Evolutionary conservation across 345 rosid genomes (phyloP).

Genomic region (Carallia brachiata): DNA sequence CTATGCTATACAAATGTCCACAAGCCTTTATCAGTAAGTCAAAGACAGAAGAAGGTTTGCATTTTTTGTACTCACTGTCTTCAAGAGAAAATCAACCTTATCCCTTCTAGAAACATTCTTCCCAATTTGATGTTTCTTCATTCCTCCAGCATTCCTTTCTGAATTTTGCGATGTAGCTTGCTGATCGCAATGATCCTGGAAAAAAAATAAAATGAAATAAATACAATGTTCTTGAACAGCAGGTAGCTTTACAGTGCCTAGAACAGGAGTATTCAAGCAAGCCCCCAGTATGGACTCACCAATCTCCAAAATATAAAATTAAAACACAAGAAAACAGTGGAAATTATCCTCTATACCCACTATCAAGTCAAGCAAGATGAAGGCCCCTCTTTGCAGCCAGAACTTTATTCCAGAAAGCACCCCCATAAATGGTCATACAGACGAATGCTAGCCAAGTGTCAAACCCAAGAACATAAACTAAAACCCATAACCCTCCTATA

Average conservation of each 20-base stretch:
- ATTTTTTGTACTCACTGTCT: conserved; percentile 48
- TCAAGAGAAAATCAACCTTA: conserved; percentile 59
- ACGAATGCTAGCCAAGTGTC: too few relatives aligned
- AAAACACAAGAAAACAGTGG: not conserved
- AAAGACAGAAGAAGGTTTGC: not conserved
- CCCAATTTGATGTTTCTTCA: conserved; percentile 43
- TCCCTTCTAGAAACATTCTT: conserved; percentile 72
- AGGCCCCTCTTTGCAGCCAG: too few relatives aligned
- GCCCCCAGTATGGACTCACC: not conserved
- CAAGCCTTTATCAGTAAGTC: not conserved
- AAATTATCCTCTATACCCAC: too few relatives aligned
- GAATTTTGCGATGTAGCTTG: conserved; percentile 17
- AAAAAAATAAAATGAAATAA: not conserved
- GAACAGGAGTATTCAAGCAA: too few relatives aligned
- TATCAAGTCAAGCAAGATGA: too few relatives aligned
- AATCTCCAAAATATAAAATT: not conserved
- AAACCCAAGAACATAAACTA: too few relatives aligned
- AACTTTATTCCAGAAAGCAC: too few relatives aligned
- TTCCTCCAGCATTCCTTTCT: conserved; percentile 25
- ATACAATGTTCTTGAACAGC: too few relatives aligned
- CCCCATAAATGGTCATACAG: too few relatives aligned
- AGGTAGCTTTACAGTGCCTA: too few relatives aligned
- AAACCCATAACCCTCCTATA: too few relatives aligned
- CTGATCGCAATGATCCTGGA: conserved; percentile 16
- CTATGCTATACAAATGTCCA: too few relatives aligned